A percentile compares a stretch with the other conserved stretches of the same genome.
These are phyloP conservation scores for Flagelloscypha sp. DNA, from an alignment of 768 basidiomycete species.

Conservation along the genomic window DNA sequence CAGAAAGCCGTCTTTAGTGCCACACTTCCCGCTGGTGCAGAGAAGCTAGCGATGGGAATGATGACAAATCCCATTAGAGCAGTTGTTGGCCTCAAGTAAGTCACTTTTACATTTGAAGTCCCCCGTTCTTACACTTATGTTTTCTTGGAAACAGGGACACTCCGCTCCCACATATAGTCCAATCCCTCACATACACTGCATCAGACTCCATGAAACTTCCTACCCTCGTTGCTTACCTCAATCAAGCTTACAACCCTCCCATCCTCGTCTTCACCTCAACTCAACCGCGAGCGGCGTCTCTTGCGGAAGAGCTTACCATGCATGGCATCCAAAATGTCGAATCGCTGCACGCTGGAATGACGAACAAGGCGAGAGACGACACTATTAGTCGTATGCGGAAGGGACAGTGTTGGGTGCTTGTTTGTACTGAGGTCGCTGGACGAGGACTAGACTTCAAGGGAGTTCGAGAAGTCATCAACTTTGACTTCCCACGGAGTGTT, in stretches of 20 bases:
- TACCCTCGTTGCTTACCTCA: constrained; percentile 72
- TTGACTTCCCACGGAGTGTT: constrained; percentile 92
- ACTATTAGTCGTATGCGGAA: constrained; percentile 76
- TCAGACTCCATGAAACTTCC: constrained; percentile 93
- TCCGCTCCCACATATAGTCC: constrained; percentile 83
- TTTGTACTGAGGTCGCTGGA: constrained; percentile 96
- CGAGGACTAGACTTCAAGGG: constrained; percentile 98
- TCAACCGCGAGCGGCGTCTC: constrained; percentile 75
- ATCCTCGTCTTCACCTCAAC: constrained; percentile 86
- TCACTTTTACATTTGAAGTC: constrained; percentile 7
- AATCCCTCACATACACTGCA: constrained; percentile 85
- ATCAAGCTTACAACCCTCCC: constrained; percentile 82
- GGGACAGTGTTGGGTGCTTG: constrained; percentile 91
- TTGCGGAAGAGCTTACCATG: constrained; percentile 74
- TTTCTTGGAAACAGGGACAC: constrained; percentile 59
- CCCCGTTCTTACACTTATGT: constrained; percentile 1
- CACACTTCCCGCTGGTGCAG: constrained; percentile 82
- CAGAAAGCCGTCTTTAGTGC: constrained; percentile 94
- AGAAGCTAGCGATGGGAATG: constrained; percentile 82
- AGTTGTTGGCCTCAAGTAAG: constrained; percentile 94
- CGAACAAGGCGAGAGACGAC: constrained; percentile 80
- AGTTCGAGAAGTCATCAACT: constrained; percentile 89
- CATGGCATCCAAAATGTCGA: constrained; percentile 78
- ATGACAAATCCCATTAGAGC: constrained; percentile 81
- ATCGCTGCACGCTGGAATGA: constrained; percentile 86